Percentiles rank a stretch among this genome's conserved stretches.
These are phyloP conservation scores for Diaporthe sp. DNA, from an alignment of 2,329 filamentous ascomycete species.

Conservation along the genomic window DNA sequence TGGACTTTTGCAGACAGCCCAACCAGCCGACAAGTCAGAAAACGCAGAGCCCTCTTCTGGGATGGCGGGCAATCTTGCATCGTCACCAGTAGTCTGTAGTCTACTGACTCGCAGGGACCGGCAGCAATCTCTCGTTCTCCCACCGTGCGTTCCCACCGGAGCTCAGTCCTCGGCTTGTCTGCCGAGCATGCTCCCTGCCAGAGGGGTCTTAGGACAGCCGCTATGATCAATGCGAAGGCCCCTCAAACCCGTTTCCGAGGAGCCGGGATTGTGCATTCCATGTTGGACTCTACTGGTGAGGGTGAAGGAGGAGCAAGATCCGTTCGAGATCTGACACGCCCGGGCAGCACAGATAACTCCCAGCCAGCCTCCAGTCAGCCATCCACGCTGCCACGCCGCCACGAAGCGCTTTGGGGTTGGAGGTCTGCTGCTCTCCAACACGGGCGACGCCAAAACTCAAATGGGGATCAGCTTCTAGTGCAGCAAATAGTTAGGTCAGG, in stretches of 20 bases:
- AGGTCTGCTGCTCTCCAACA: neutral
- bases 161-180: constrained; percentile 27
- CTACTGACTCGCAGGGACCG: constrained; percentile 12
- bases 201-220: constrained; percentile 14
- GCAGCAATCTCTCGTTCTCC: constrained; percentile 5
- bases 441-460: neutral
- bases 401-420: neutral
- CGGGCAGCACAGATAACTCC: constrained; percentile 9
- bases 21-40: neutral
- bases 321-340: constrained; percentile 32
- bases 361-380: neutral
- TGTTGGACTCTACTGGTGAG: constrained; percentile 11
- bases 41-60: neutral
- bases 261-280: constrained; percentile 4
- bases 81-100: neutral
- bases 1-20: neutral
- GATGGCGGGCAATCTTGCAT: neutral
- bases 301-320: neutral
- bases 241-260: constrained; percentile 8
- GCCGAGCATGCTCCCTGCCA: constrained; percentile 27
- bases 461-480: constrained; percentile 20
- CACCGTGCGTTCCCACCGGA: constrained; percentile 7
- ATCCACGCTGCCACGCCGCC: neutral
- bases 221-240: constrained; percentile 18
- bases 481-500: constrained; percentile 18